Base-by-base conservation (phyloP, 345 rosid species). In the Garcia nutans region DNA sequence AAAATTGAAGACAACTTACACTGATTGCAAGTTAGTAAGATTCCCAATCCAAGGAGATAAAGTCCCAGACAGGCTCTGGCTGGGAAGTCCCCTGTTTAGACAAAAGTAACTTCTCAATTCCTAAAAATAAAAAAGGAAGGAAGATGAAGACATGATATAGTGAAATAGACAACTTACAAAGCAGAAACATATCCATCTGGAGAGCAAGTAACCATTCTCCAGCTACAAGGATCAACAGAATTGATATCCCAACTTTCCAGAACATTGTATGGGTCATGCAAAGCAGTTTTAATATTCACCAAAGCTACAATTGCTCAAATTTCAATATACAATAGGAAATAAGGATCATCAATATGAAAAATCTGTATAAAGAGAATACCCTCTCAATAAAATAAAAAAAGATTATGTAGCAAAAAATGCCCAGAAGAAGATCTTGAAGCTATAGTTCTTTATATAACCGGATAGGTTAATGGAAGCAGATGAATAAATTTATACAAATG, bases 221-320 rank as follows among this genome's bases (percentile, higher is more conserved):
- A 96, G 84, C 98, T 92, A 88, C 99, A 96, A 70, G 99, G 99
- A 90, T 93, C 99, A 31, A 96, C 99, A 75, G 98, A 93, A 82
- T 86, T 93, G 65, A 85, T 86, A 86, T 96, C 99, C 99, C 99
- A 96, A 75, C 89, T 90, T 69, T 91, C 99, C 84, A 96, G 84
- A 77, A 93, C 97, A 83, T 87, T 93, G 83, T 93, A 88, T 0
- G 98, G 98, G 77, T 96, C 99, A 63, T 81, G 93, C 63, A 96
- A 87, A 74, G 86, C 90, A 67, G 24, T 80, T 86, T 94, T 96
- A 52, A 96, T 87, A 74, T 92, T 93, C 82, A 89, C 86, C 80
- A 96, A 85, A 81, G 98, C 99, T 19, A 93, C 93, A 77, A 96
- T 98, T 96, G 93, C 83, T 77, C 87, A 84, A 81, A 76, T 80